Conservation (phyloP, 305 asterid species). For the Fraxinus sp. region DNA sequence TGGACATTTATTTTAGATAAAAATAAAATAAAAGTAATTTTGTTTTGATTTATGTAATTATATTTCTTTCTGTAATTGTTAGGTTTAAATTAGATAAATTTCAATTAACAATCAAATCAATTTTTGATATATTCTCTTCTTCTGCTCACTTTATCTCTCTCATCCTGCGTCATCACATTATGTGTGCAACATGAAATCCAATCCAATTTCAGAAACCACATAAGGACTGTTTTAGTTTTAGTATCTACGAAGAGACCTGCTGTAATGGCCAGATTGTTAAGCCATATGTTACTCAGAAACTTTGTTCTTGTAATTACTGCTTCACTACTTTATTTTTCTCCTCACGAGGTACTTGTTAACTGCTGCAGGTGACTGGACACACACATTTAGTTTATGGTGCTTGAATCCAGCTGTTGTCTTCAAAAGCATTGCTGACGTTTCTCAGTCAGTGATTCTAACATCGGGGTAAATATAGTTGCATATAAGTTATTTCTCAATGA, state of each 20-base stretch:
- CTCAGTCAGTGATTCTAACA: slow-evolving; percentile 86
- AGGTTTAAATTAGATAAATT: neutral
- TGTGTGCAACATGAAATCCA: neutral
- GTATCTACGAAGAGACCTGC: neutral
- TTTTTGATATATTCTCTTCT: neutral
- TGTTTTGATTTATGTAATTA: neutral
- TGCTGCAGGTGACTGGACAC: slow-evolving; percentile 57
- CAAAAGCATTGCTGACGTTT: slow-evolving; percentile 71
- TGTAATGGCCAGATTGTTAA: slow-evolving; percentile 1
- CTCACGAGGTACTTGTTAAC: slow-evolving; percentile 22
- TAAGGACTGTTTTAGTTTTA: slow-evolving; percentile 1
- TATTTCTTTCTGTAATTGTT: neutral
- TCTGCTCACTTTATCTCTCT: neutral
- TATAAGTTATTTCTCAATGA: slow-evolving; percentile 9
- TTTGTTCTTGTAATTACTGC: slow-evolving; percentile 11
- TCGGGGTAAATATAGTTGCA: slow-evolving; percentile 69
- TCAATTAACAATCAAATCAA: neutral
- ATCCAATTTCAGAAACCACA: slow-evolving; percentile 10
- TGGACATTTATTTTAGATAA: neutral
- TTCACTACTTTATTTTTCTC: slow-evolving; percentile 25
- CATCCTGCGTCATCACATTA: neutral
- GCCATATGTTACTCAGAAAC: slow-evolving; percentile 2
- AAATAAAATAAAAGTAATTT: neutral
- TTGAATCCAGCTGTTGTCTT: slow-evolving; percentile 93
- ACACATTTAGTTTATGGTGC: slow-evolving; percentile 81